Evolutionary conservation across 768 basidiomycete species (phyloP).

Genomic region (Suillus occidentalis): DNA sequence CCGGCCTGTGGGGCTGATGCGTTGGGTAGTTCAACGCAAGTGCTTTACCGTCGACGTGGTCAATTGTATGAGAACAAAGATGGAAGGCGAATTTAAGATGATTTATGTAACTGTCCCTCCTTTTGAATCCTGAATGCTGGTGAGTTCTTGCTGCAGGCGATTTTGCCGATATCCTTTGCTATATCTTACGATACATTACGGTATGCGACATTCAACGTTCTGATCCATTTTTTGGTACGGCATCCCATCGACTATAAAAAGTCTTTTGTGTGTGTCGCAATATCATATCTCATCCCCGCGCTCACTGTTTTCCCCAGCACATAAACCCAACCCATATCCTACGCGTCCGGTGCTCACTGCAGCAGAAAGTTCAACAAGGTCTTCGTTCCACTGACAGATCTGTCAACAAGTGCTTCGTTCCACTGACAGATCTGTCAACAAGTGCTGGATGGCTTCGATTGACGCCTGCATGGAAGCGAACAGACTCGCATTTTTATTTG

Average conservation of each 20-base stretch:
- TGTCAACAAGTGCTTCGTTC: too few relatives aligned
- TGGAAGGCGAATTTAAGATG: neutral
- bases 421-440: neutral
- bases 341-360: neutral
- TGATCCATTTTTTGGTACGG: neutral
- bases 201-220: neutral
- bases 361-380: neutral
- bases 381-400: too few relatives aligned
- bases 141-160: too few relatives aligned
- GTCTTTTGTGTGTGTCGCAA: neutral
- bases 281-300: neutral
- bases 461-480: neutral
- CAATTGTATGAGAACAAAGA: neutral
- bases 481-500: neutral
- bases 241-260: neutral
- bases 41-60: neutral
- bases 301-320: neutral
- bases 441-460: neutral
- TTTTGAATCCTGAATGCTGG: too few relatives aligned
- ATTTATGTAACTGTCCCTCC: neutral
- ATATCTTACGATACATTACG: too few relatives aligned
- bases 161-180: too few relatives aligned
- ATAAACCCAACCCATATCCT: neutral
- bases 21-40: neutral
- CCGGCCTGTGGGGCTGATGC: neutral